phyloP scores from a whole-genome alignment of 1,284 basidiomycete species.

The Moesziomyces parantarcticus region DNA sequence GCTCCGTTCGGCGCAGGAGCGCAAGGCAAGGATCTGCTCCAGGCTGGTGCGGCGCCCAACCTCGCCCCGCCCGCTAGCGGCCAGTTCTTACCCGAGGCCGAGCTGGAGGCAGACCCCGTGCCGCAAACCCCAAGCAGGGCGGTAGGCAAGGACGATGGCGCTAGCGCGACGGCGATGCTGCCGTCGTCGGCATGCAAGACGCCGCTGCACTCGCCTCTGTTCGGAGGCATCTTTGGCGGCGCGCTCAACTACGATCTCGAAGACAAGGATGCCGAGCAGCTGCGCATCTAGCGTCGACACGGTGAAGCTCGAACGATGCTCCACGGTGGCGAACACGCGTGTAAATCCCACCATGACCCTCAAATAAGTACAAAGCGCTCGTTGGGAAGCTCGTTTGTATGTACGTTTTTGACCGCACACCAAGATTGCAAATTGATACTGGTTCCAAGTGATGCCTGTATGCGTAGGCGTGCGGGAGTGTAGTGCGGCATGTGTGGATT shows the following conservation, averaged over 20 bases:
- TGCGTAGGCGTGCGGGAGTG: too few relatives aligned
- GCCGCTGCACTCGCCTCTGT: constrained; percentile 57
- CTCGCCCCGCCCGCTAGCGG: constrained; percentile 14
- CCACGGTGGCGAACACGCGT: too few relatives aligned
- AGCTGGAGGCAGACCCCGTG: background rate
- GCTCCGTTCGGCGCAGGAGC: constrained; percentile 26
- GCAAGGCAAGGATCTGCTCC: constrained; percentile 37
- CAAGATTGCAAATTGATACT: too few relatives aligned
- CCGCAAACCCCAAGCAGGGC: constrained; percentile 8
- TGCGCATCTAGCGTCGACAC: constrained; percentile 25
- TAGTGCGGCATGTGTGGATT: too few relatives aligned
- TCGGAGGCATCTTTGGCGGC: constrained; percentile 58
- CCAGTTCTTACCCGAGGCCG: background rate
- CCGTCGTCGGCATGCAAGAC: constrained; percentile 58
- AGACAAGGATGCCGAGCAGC: constrained; percentile 45
- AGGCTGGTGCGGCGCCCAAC: constrained; percentile 9
- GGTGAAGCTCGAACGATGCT: too few relatives aligned
- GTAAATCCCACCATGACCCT: too few relatives aligned
- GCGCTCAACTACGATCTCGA: constrained; percentile 55
- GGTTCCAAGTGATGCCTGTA: background rate
- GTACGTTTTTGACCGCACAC: too few relatives aligned
- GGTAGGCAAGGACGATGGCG: background rate
- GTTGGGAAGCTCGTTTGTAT: too few relatives aligned
- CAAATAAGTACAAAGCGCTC: too few relatives aligned
- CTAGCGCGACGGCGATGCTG: constrained; percentile 16